phyloP scores from a whole-genome alignment of 1,284 basidiomycete genomes.

The Lentinus polychrous region DNA sequence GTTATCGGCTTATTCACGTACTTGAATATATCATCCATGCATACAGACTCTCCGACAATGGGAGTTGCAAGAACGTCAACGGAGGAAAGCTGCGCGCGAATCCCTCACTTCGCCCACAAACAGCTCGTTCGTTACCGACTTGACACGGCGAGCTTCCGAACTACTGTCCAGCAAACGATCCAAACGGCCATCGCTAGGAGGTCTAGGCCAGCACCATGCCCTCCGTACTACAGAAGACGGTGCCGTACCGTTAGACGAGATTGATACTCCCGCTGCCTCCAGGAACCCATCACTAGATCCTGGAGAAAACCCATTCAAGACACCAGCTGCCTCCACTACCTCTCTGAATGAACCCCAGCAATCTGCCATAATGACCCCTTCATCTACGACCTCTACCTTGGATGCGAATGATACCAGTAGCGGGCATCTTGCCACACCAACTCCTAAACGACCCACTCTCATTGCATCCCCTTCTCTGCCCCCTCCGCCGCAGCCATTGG shows the following conservation, averaged over 20 bases:
- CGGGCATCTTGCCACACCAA: background rate
- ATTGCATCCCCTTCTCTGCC: background rate
- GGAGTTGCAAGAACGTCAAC: constrained; percentile 66
- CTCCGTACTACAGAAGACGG: constrained; percentile 41
- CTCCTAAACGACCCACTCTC: constrained; percentile 18
- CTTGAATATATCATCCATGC: constrained; percentile 2
- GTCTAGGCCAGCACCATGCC: constrained; percentile 27
- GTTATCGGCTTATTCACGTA: background rate
- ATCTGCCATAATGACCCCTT: constrained; percentile 25
- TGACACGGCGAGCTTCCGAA: constrained; percentile 48
- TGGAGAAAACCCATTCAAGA: constrained; percentile 45
- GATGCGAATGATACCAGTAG: background rate
- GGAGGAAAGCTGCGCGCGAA: constrained; percentile 57
- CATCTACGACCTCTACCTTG: constrained; percentile 12
- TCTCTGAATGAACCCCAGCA: constrained; percentile 40
- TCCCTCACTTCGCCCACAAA: constrained; percentile 28
- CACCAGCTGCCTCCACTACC: constrained; percentile 33
- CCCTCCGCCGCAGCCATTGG: constrained; percentile 46
- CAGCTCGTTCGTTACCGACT: constrained; percentile 45
- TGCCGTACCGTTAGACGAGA: constrained; percentile 42
- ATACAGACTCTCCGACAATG: constrained; percentile 61
- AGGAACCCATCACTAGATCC: constrained; percentile 32
- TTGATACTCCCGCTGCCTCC: constrained; percentile 28
- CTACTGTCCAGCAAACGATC: constrained; percentile 33
- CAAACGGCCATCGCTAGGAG: constrained; percentile 26